These are phyloP conservation scores for Phialocephala subalpina DNA, from an alignment of 2,329 filamentous ascomycete genomes.

Conservation along the genomic window DNA sequence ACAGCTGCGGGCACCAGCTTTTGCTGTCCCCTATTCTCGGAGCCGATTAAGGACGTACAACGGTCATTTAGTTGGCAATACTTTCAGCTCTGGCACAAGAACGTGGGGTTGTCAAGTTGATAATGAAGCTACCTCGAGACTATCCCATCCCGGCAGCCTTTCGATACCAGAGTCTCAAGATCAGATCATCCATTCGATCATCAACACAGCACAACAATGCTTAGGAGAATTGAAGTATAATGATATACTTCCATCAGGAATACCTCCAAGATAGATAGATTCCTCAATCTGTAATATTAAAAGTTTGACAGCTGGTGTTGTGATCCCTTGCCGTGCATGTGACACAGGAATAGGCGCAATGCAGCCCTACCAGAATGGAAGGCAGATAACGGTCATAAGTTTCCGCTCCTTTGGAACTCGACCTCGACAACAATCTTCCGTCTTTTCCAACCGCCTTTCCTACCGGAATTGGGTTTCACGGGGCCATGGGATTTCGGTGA, in stretches of 20 bases:
- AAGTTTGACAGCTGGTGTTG: not conserved
- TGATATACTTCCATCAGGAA: not conserved
- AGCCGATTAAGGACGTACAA: not conserved
- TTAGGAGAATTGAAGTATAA: not conserved
- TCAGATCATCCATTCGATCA: not conserved
- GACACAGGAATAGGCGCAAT: conserved; percentile 21
- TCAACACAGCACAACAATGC: no score
- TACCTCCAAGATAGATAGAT: not conserved
- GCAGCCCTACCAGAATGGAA: conserved; percentile 19
- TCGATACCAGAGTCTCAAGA: not conserved
- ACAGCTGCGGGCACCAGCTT: not conserved
- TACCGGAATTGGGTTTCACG: not conserved
- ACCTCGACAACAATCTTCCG: not conserved
- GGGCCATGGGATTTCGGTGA: not conserved
- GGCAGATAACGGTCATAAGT: conserved; percentile 5
- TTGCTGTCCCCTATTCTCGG: not conserved
- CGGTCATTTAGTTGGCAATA: not conserved
- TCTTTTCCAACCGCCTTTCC: not conserved
- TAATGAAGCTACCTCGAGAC: not conserved
- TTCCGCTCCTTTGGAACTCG: not conserved
- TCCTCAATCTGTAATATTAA: not conserved
- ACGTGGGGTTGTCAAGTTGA: not conserved
- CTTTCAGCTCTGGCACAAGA: not conserved
- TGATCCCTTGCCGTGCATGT: conserved; percentile 19
- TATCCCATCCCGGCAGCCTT: not conserved